Evolutionary conservation across 768 basidiomycete genomes (phyloP).

Genomic region (Suillus tomentosus): DNA sequence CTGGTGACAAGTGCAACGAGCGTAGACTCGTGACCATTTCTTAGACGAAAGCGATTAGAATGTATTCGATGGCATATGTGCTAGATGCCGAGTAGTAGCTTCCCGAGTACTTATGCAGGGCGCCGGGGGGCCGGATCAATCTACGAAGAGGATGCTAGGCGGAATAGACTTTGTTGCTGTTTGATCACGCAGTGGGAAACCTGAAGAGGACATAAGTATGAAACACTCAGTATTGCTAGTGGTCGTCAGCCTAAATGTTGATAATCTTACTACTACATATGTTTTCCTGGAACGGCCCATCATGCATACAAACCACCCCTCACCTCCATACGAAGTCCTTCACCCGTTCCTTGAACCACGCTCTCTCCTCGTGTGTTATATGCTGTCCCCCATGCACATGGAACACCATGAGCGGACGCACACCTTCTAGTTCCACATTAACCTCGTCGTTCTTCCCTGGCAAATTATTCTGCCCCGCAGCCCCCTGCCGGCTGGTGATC

Average conservation of each 20-base stretch:
- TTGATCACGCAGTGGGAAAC: not conserved
- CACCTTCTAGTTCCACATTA: not conserved
- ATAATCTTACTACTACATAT: not conserved
- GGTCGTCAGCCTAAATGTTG: not conserved
- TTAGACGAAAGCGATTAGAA: not conserved
- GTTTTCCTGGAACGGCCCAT: not conserved
- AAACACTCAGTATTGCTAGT: not conserved
- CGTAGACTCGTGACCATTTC: not conserved
- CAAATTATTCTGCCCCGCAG: not conserved
- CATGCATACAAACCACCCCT: not conserved
- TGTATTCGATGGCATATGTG: not conserved
- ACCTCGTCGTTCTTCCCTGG: not conserved
- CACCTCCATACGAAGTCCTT: not conserved
- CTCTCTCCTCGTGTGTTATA: not conserved
- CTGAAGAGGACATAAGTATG: not conserved
- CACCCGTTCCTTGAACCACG: not conserved
- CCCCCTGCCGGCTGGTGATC: not conserved
- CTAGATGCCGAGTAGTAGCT: not conserved
- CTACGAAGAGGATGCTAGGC: not conserved
- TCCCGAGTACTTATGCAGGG: not conserved
- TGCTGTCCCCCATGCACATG: conserved; percentile 10
- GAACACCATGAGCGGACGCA: conserved; percentile 22
- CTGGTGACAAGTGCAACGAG: not conserved
- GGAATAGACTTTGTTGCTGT: not conserved
- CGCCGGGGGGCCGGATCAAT: not conserved